Base-by-base conservation (phyloP, 805 yeast species). In the Kockiozyma suomiensis region DNA sequence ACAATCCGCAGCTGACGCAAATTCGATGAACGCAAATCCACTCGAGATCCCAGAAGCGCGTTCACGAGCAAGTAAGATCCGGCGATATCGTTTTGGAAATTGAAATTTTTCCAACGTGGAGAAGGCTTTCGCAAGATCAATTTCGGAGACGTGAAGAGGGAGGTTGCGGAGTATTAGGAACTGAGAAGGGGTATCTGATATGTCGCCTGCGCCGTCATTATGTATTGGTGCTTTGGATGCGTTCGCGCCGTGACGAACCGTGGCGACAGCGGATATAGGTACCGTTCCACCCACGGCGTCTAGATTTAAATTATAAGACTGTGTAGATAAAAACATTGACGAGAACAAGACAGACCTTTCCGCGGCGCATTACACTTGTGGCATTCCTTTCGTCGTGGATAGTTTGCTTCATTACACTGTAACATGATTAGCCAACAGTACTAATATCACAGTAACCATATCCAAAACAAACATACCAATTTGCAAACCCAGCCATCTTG, bases 21-120 rank as follows among this genome's bases (percentile, higher is more conserved):
- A 63, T 33, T 63, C 66, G 6, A 61, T 57, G 17, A 63, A 63
- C 43, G 56, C 66, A 41, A 63, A 63, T 2, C 66, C 58, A 38
- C 28, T 17, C 21, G 62, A 56, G 19, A n/a, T 35, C 23, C 46
- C 32, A 12, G 54, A 12, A 3, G 15, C 47, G 35, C 61, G 59
- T 17, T 63, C 62, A 13, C 66, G 58, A 7, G 43, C 57, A n/a
- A 63, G 59, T 15, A 63, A 37, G 25, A 61, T 35, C 3, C 66
- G 56, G 7, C 64, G 47, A 21, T 40, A 54, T 7, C 42, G 38
- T 19, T 32, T 45, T 4, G 46, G 33, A 15, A 26, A 37, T 10
- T 33, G 28, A 25, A 33, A 28, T 2, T 17, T 37, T 17, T 21
- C 25, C 12, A 30, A 19, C 8, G 50, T 17, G n/a, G 47, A 19